Evolutionary conservation across 805 yeast species (phyloP).

Genomic region (Lachancea sp.): DNA sequence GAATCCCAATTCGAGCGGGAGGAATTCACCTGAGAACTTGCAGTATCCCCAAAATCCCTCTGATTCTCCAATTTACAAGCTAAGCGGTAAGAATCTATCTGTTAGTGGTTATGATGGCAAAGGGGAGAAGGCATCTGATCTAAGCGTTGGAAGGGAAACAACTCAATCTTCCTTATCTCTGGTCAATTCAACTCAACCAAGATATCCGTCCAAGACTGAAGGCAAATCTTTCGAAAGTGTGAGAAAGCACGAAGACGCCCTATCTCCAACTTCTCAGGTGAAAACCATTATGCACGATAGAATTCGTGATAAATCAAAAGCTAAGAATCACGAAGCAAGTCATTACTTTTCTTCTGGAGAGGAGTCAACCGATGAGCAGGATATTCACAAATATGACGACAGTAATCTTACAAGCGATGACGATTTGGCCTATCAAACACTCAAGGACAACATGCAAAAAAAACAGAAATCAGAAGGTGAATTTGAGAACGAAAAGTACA

Average conservation of each 20-base stretch:
- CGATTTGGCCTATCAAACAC: slow-evolving; percentile 18
- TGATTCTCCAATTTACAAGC: not conserved
- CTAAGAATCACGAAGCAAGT: not conserved
- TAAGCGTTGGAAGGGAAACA: not conserved
- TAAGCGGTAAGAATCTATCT: not conserved
- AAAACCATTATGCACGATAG: not conserved
- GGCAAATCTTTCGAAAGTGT: not conserved
- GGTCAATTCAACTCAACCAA: not conserved
- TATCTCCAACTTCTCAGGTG: not conserved
- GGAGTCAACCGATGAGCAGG: slow-evolving; percentile 14
- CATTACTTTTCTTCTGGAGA: slow-evolving; percentile 3
- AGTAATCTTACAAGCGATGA: slow-evolving; percentile 15
- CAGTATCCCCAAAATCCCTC: not conserved
- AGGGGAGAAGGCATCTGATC: no score
- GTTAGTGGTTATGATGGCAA: not conserved
- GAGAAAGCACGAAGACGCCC: not conserved
- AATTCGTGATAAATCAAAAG: not conserved
- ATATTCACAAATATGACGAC: slow-evolving; percentile 1
- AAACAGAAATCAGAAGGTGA: not conserved
- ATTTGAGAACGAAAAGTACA: not conserved
- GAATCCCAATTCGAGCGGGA: slow-evolving; percentile 8
- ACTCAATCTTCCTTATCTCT: not conserved
- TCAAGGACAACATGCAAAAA: slow-evolving; percentile 15
- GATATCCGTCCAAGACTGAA: not conserved
- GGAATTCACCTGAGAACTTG: slow-evolving; percentile 3